These are phyloP conservation scores for Styphnolobium japonicum DNA, from an alignment of 306 rosid species.

Conservation along the genomic window DNA sequence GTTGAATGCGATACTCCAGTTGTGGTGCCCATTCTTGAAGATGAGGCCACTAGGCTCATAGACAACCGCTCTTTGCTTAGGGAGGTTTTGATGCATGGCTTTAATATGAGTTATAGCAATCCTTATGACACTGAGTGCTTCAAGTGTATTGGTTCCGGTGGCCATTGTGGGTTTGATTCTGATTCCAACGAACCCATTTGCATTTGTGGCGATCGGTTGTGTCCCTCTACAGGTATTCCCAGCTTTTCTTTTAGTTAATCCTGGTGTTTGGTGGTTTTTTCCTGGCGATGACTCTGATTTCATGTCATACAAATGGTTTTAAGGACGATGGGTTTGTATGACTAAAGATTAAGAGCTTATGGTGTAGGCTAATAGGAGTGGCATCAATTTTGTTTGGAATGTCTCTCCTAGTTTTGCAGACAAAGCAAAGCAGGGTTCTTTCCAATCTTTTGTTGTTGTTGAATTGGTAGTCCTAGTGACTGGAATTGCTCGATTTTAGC, in stretches of 20 bases:
- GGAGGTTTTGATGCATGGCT: constrained; percentile 58
- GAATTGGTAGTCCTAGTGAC: not conserved
- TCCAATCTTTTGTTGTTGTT: not conserved
- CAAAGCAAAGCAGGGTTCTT: not conserved
- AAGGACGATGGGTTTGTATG: not conserved
- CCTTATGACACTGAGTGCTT: constrained; percentile 29
- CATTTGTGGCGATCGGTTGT: constrained; percentile 49
- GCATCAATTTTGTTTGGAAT: not conserved
- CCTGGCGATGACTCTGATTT: not conserved
- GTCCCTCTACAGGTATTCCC: constrained; percentile 46
- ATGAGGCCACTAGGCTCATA: constrained; percentile 19
- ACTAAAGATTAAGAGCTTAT: not conserved
- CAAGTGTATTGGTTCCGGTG: constrained; percentile 35
- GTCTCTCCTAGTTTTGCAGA: not conserved
- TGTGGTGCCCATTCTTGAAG: constrained; percentile 36
- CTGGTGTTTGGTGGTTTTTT: not conserved
- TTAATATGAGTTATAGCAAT: constrained; percentile 39
- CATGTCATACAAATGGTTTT: not conserved
- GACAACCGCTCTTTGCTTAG: constrained; percentile 33
- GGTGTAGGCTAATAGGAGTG: not conserved
- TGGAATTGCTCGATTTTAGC: not conserved
- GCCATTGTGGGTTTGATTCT: constrained; percentile 50
- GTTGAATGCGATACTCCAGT: constrained; percentile 31
- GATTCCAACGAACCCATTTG: constrained; percentile 37
- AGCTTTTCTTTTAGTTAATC: not conserved